Evolutionary conservation across 2,329 filamentous ascomycete species (phyloP).

Genomic region (Alternaria viburni): DNA sequence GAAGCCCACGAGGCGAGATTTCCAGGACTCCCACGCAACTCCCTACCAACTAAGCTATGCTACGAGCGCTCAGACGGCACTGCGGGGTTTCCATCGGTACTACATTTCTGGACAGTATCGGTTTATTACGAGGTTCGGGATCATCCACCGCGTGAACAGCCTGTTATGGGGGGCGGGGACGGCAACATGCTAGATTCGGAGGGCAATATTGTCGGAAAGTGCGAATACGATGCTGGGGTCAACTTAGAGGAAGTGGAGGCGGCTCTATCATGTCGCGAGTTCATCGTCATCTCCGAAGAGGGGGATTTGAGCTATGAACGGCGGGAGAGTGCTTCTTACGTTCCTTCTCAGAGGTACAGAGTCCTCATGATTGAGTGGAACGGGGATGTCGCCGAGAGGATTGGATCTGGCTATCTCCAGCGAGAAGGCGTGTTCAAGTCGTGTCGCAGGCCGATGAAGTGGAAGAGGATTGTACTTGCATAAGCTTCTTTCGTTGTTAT

Average conservation of each 20-base stretch:
- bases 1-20: neutral
- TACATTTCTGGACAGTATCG: neutral
- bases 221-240: too few relatives aligned
- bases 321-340: accelerated
- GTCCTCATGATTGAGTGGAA: neutral
- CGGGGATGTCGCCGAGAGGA: neutral
- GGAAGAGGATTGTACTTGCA: neutral
- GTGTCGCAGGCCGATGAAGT: neutral
- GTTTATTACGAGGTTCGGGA: neutral
- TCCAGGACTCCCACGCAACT: neutral
- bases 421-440: neutral
- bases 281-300: neutral
- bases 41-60: too few relatives aligned
- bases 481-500: neutral
- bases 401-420: neutral
- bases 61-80: too few relatives aligned
- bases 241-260: neutral
- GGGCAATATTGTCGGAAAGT: neutral
- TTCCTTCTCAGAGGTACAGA: neutral
- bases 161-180: too few relatives aligned
- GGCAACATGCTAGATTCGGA: neutral
- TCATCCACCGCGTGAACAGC: too few relatives aligned
- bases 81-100: neutral
- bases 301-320: neutral
- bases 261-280: neutral